Conservation (phyloP, 805 yeast genomes). For the Torulaspora gathmanii region DNA sequence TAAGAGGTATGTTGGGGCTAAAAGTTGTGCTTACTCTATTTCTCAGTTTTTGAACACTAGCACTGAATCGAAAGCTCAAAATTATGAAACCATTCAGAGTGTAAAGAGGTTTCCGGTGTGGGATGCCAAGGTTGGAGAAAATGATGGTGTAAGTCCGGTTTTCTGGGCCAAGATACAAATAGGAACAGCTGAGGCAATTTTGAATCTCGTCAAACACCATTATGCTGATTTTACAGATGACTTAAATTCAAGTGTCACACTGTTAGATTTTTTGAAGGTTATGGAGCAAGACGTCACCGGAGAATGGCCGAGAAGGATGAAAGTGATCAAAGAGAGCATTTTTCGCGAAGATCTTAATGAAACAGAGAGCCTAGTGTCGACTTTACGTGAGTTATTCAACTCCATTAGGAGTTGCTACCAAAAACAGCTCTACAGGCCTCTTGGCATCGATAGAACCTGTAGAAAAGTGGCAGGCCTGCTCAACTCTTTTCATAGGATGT, state of each 20-base stretch:
- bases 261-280: constrained; percentile 60
- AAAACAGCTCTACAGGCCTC: constrained; percentile 64
- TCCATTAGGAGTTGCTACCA: constrained; percentile 65
- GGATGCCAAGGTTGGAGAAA: constrained; percentile 40
- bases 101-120: constrained; percentile 55
- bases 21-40: constrained; percentile 55
- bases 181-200: constrained; percentile 73
- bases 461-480: constrained; percentile 22
- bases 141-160: constrained; percentile 55
- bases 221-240: constrained; percentile 73
- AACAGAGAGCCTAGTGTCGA: constrained; percentile 28
- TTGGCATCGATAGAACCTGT: constrained; percentile 25
- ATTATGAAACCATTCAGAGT: constrained; percentile 29
- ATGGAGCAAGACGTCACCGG: constrained; percentile 60
- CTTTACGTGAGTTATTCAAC: constrained; percentile 47
- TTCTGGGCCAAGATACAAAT: constrained; percentile 73
- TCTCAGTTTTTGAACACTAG: constrained; percentile 30
- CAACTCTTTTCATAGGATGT: constrained; percentile 16
- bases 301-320: constrained; percentile 46
- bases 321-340: constrained; percentile 29
- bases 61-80: constrained; percentile 13
- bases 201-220: constrained; percentile 64
- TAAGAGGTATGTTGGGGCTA: constrained; percentile 56
- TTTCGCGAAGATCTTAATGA: constrained; percentile 21
- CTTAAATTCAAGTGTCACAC: constrained; percentile 49